A percentile compares a stretch with the other conserved stretches of the same genome.
Evolutionary conservation across 2,329 filamentous ascomycete genomes (phyloP).

Genomic region (Trichoderma guizhouense): DNA sequence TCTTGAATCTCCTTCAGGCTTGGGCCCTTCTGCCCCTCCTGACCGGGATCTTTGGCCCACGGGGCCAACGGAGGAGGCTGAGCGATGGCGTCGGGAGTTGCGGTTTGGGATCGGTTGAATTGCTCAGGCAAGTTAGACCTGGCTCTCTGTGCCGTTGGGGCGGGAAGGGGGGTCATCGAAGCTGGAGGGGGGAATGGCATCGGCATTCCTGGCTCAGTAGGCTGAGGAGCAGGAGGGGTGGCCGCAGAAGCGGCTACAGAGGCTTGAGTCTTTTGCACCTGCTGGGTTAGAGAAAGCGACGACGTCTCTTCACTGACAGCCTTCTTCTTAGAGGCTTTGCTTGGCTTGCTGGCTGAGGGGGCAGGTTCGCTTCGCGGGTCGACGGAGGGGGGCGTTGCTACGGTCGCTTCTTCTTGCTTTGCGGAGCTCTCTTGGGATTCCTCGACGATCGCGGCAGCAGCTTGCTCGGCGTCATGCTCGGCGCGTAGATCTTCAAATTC

Average conservation of each 20-base stretch:
- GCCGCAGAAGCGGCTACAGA: slow-evolving; percentile 38
- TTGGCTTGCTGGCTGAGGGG: slow-evolving; percentile 24
- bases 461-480: slow-evolving; percentile 61
- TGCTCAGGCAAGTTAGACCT: slow-evolving; percentile 79
- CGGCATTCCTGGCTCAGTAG: slow-evolving; percentile 61
- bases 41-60: slow-evolving; percentile 84
- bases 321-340: slow-evolving; percentile 34
- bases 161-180: slow-evolving; percentile 77
- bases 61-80: slow-evolving; percentile 76
- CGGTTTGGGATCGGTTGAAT: slow-evolving; percentile 67
- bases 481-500: slow-evolving; percentile 79
- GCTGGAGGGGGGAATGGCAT: slow-evolving; percentile 71
- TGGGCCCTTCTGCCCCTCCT: slow-evolving; percentile 71
- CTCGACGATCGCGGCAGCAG: slow-evolving; percentile 29
- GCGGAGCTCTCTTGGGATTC: slow-evolving; percentile 1
- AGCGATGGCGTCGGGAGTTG: slow-evolving; percentile 62
- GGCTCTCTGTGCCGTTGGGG: slow-evolving; percentile 82
- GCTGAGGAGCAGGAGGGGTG: slow-evolving; percentile 36
- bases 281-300: slow-evolving; percentile 70
- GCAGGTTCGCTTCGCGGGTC: slow-evolving; percentile 15
- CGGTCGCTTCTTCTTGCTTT: background rate
- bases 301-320: slow-evolving; percentile 29
- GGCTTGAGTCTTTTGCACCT: slow-evolving; percentile 72
- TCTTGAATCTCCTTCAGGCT: slow-evolving; percentile 97
- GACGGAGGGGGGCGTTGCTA: background rate